These are phyloP conservation scores for Shiraia sp. DNA, from an alignment of 2,329 filamentous ascomycete species.

Conservation along the genomic window DNA sequence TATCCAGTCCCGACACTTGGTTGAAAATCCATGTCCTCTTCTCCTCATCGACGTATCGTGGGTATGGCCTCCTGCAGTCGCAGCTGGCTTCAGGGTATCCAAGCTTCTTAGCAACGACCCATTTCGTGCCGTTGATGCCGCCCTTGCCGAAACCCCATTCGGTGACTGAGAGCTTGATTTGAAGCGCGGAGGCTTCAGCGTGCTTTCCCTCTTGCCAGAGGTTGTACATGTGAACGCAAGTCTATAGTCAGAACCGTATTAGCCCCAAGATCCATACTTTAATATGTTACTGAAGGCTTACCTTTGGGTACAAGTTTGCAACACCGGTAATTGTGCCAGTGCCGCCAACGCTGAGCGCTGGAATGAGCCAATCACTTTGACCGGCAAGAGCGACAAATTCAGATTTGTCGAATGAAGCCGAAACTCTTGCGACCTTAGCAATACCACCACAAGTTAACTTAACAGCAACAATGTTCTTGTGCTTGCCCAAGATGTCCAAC, in stretches of 20 bases:
- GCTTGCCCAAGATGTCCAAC: conserved; percentile 41
- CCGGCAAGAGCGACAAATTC: conserved; percentile 48
- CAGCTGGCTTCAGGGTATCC: conserved; percentile 58
- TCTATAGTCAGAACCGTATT: conserved; percentile 17
- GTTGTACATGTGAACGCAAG: conserved; percentile 54
- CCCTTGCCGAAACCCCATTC: conserved; percentile 63
- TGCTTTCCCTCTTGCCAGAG: conserved; percentile 53
- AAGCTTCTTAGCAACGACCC: conserved; percentile 58
- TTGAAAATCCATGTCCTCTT: conserved; percentile 53
- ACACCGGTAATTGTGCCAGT: conserved; percentile 66
- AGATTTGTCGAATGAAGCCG: conserved; percentile 41
- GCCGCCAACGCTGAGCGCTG: conserved; percentile 61
- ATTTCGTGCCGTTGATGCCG: conserved; percentile 65
- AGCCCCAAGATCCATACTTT: neutral
- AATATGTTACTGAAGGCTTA: conserved; percentile 8
- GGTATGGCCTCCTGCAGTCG: conserved; percentile 60
- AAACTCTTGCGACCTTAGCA: conserved; percentile 49
- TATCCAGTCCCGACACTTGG: conserved; percentile 38
- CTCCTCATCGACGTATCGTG: conserved; percentile 51
- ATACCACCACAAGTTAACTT: conserved; percentile 46
- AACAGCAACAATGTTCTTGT: conserved; percentile 44
- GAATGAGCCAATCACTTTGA: conserved; percentile 55
- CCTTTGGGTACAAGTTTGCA: conserved; percentile 64
- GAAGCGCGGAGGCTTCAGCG: conserved; percentile 54
- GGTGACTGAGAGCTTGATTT: conserved; percentile 56